Evolutionary conservation across 306 rosid genomes (phyloP), one percentile per base, ranked within the genome.

Genomic region (Vicia faba): DNA sequence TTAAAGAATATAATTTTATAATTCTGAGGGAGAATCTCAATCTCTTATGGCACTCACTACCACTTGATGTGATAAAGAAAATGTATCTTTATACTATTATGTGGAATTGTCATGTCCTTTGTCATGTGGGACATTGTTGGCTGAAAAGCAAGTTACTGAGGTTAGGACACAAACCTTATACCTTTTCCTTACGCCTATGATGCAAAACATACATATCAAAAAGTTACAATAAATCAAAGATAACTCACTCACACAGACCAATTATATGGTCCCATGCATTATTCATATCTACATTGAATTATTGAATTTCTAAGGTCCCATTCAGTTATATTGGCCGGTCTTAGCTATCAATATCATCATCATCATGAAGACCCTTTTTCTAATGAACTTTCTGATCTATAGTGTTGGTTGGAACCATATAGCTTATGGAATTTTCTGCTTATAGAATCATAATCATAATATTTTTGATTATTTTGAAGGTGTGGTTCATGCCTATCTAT

Each of bases 391-490:
- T 26, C 2, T 64, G 35, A 40, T 29, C 59, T n/a, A 51, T 29
- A 36, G n/a, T 57, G 40, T 18, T 36, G 20, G 58, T 25, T 54
- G 15, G 61, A 46, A 54, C 60, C 68, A 39, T 23, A 53, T 75
- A 67, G 75, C 43, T 19, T 11, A 56, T 80, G 79, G 79, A 68
- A 61, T 68, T 80, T 80, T 80, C 69, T 80, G 39, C 36, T 38
- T 13, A 11, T 38, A 76, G 84, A 80, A 80, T 80, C 81, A 75
- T 44, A 80, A 80, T 80, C 81, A 75, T 44, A 15, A 31, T n/a
- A 11, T 65, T 53, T 40, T 40, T 46, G 10, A 61, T 36, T 80
- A 31, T 14, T 63, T 51, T 15, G 5, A 68, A 40, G 43, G 29
- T 49, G 81, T 68, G 70, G 31, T 49, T 72, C 62, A 68, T 25